Evolutionary conservation across 495 filamentous ascomycete species (phyloP).

Genomic region (Penicillium paxilli): DNA sequence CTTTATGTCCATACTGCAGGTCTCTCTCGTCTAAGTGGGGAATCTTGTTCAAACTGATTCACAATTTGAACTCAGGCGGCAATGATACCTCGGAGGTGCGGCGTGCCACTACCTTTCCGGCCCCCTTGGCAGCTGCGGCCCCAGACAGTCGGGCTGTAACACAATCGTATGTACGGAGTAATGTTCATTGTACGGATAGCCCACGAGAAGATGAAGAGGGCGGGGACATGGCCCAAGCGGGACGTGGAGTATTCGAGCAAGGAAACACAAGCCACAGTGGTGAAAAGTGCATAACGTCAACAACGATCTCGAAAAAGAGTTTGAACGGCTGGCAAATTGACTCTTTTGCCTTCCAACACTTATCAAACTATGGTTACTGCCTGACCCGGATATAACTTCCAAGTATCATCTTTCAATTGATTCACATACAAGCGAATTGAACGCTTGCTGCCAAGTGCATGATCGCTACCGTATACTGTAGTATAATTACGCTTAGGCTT

Average conservation of each 20-base stretch:
- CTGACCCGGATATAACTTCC: too few relatives aligned
- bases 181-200: not conserved
- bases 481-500: not conserved
- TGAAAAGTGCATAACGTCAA: not conserved
- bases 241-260: not conserved
- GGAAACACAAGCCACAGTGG: not conserved
- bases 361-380: too few relatives aligned
- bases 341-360: too few relatives aligned
- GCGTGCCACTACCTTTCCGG: not conserved
- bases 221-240: not conserved
- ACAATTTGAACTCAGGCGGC: not conserved
- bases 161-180: not conserved
- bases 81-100: not conserved
- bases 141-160: not conserved
- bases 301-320: too few relatives aligned
- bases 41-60: too few relatives aligned
- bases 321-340: too few relatives aligned
- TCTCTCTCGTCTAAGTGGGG: too few relatives aligned
- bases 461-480: too few relatives aligned
- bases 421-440: too few relatives aligned
- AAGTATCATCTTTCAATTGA: too few relatives aligned
- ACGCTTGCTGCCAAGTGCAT: too few relatives aligned
- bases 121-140: not conserved
- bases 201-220: not conserved
- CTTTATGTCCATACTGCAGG: too few relatives aligned